Conservation (phyloP, 23 red algal genomes). For the Porphyridium purpureum region DNA sequence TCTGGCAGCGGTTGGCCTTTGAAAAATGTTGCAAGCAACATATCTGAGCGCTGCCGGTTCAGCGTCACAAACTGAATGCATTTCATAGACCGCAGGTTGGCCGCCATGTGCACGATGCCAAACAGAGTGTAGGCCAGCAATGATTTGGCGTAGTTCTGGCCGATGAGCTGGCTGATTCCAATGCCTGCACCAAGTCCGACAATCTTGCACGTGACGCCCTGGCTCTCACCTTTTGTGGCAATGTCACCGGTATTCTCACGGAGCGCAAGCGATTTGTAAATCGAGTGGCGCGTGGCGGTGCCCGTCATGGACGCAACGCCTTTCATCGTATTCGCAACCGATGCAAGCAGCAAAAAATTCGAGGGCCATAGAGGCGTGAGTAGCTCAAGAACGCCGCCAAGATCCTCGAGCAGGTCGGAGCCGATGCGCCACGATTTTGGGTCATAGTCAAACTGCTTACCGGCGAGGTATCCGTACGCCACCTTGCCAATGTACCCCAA, state of each 20-base stretch:
- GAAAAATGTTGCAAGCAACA: neutral
- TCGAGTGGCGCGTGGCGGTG: constrained; percentile 86
- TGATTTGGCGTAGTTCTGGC: constrained; percentile 64
- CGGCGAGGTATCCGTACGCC: constrained; percentile 62
- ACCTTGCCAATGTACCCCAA: constrained; percentile 79
- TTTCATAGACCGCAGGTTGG: constrained; percentile 76
- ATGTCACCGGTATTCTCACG: constrained; percentile 89
- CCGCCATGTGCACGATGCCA: constrained; percentile 63
- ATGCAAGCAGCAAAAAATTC: constrained; percentile 77
- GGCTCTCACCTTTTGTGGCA: constrained; percentile 90
- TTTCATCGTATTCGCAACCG: constrained; percentile 57
- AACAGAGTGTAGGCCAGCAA: constrained; percentile 53
- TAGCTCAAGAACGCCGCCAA: constrained; percentile 79
- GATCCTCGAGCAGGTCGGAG: constrained; percentile 76
- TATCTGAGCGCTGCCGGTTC: constrained; percentile 58
- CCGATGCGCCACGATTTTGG: constrained; percentile 76
- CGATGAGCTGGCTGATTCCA: constrained; percentile 42
- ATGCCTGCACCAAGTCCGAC: constrained; percentile 78
- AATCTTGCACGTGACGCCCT: constrained; percentile 91
- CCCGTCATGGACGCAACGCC: constrained; percentile 87
- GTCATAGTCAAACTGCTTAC: constrained; percentile 84
- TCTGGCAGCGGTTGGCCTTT: constrained; percentile 18
- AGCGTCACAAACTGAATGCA: constrained; percentile 89
- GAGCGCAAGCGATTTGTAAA: constrained; percentile 66
- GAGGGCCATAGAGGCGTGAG: constrained; percentile 75